These are phyloP conservation scores for Boletus sp. DNA, from an alignment of 768 basidiomycete species.

Conservation along the genomic window DNA sequence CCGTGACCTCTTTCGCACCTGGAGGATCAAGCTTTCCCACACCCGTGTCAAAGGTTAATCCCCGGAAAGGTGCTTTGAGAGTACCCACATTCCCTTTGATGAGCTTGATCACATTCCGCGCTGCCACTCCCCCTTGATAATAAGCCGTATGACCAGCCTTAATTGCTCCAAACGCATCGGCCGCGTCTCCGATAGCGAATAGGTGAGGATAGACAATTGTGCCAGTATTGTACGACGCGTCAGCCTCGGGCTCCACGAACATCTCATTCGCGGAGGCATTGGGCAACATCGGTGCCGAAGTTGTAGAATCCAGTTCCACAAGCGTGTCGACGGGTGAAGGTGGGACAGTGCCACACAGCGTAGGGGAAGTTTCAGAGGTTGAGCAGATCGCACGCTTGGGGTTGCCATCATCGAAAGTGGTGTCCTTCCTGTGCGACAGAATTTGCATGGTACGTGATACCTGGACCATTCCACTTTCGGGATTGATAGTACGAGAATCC, in stretches of 20 bases:
- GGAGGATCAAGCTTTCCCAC: background rate
- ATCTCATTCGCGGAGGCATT: background rate
- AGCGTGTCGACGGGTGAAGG: conserved; percentile 14
- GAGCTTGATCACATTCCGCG: conserved; percentile 51
- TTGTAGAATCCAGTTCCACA: background rate
- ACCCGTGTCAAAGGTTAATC: background rate
- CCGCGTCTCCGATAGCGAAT: conserved; percentile 62
- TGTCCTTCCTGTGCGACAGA: background rate
- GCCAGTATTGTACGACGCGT: conserved; percentile 21
- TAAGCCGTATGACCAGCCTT: conserved; percentile 60
- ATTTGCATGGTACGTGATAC: conserved; percentile 57
- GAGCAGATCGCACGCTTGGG: background rate
- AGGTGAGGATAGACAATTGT: conserved; percentile 44
- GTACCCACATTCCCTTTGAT: conserved; percentile 25
- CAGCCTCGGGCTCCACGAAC: background rate
- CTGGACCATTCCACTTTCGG: conserved; percentile 38
- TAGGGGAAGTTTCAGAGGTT: conserved; percentile 1
- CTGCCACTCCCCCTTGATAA: conserved; percentile 51
- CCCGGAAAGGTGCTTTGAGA: background rate
- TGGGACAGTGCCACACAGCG: conserved; percentile 3
- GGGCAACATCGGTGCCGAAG: background rate
- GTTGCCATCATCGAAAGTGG: background rate
- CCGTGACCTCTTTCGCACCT: background rate
- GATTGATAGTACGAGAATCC: conserved; percentile 42
- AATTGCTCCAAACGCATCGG: conserved; percentile 63